A percentile compares a stretch with the other conserved stretches of the same genome.
Conservation (phyloP, 2,329 filamentous ascomycete genomes). For the Aspergillus awamori region DNA sequence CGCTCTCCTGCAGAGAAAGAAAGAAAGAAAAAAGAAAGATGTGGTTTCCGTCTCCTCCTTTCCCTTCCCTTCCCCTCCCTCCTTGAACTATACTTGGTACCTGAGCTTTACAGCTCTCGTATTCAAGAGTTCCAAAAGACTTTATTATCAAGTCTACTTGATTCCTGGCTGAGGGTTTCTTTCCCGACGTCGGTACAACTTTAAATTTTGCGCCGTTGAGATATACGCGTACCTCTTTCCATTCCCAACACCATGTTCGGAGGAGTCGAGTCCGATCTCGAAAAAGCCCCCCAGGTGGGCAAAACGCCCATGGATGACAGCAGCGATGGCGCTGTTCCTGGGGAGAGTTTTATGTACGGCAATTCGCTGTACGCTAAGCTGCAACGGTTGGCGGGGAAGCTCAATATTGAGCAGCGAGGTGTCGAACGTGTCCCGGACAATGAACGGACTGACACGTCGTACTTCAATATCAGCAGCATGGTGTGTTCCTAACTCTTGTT, state of each 20-base stretch:
- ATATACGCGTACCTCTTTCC: constrained; percentile 15
- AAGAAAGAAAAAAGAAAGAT: constrained; percentile 27
- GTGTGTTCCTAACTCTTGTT: constrained; percentile 49
- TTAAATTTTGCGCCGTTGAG: constrained; percentile 10
- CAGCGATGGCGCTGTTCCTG: constrained; percentile 55
- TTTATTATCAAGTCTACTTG: constrained; percentile 16
- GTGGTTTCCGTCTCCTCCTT: constrained; percentile 21
- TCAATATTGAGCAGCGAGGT: constrained; percentile 72
- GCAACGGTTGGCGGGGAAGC: constrained; percentile 65
- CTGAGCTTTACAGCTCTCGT: constrained; percentile 28
- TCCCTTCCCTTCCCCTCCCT: constrained; percentile 8
- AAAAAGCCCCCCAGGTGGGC: constrained; percentile 37
- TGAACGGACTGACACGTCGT: constrained; percentile 66
- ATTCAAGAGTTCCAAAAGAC: constrained; percentile 6
- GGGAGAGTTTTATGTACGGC: constrained; percentile 62
- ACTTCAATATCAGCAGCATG: constrained; percentile 71
- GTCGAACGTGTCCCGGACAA: constrained; percentile 74
- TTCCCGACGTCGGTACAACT: constrained; percentile 4
- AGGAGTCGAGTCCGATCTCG: constrained; percentile 31
- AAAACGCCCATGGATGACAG: constrained; percentile 36
- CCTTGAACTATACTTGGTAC: constrained; percentile 19
- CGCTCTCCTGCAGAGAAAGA: constrained; percentile 15
- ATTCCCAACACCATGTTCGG: constrained; percentile 23
- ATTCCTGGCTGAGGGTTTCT: constrained; percentile 18
- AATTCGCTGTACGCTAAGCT: constrained; percentile 59